A percentile compares a stretch with the other conserved stretches of the same genome.
phyloP scores from a whole-genome alignment of 148 eudicot species.

The Arctostaphylos glauca region DNA sequence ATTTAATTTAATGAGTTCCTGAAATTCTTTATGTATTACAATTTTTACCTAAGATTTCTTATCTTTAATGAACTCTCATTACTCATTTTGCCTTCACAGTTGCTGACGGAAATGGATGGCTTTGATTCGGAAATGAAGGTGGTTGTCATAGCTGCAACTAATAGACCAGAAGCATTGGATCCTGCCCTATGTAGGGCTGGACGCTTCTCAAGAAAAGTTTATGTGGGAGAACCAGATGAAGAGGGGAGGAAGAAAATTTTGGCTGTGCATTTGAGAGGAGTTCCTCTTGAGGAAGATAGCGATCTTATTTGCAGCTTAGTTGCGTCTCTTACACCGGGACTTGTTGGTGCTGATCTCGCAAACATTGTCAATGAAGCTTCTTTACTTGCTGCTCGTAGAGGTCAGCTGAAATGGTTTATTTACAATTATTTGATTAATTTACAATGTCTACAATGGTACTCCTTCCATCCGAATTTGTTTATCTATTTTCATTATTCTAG shows the following conservation, averaged over 20 bases:
- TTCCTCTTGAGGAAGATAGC: slow-evolving; percentile 84
- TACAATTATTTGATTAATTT: neutral
- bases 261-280: slow-evolving; percentile 80
- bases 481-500: neutral
- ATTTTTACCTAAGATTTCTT: neutral
- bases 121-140: slow-evolving; percentile 86
- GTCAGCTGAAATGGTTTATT: slow-evolving; percentile 29
- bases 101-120: slow-evolving; percentile 98
- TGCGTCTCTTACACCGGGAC: slow-evolving; percentile 86
- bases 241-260: slow-evolving; percentile 81
- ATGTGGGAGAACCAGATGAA: slow-evolving; percentile 92
- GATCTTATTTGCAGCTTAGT: slow-evolving; percentile 70
- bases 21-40: neutral
- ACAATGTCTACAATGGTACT: neutral
- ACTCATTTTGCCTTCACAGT: slow-evolving; percentile 33
- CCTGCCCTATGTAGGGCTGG: slow-evolving; percentile 98
- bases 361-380: slow-evolving; percentile 93
- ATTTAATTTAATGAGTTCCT: neutral
- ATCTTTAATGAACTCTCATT: slow-evolving; percentile 1
- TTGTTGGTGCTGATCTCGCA: slow-evolving; percentile 97
- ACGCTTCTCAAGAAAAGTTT: slow-evolving; percentile 94
- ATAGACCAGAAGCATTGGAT: slow-evolving; percentile 95
- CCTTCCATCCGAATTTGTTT: neutral
- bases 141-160: slow-evolving; percentile 92
- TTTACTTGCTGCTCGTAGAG: slow-evolving; percentile 95